These are phyloP conservation scores for Russula sp. DNA, from an alignment of 768 basidiomycete species.

Conservation along the genomic window DNA sequence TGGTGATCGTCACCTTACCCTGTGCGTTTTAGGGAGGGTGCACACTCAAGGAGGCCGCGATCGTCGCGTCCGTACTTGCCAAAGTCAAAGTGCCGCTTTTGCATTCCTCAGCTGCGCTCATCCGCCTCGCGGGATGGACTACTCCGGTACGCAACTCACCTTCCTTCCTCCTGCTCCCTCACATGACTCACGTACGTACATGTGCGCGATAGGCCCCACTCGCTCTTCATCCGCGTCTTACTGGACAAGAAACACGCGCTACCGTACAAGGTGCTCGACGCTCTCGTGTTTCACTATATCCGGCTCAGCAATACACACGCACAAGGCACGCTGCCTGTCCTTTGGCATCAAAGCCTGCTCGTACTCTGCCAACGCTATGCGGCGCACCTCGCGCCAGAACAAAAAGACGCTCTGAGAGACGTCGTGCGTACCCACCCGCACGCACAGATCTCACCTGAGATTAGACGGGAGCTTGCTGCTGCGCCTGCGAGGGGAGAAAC, in stretches of 20 bases:
- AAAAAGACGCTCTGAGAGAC: constrained; percentile 95
- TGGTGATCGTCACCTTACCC: neutral
- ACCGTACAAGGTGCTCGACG: constrained; percentile 97
- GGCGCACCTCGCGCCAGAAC: constrained; percentile 91
- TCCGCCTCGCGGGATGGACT: constrained; percentile 95
- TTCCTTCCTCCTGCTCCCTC: no score
- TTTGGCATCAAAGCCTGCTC: constrained; percentile 97
- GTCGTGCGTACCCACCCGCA: constrained; percentile 85
- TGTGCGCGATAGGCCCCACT: constrained; percentile 66
- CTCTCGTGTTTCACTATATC: constrained; percentile 97
- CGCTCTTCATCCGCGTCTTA: constrained; percentile 93
- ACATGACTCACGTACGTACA: neutral
- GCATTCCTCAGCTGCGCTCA: constrained; percentile 91
- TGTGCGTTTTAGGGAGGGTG: constrained; percentile 63
- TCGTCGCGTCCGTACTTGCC: constrained; percentile 86
- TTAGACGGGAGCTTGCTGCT: constrained; percentile 85
- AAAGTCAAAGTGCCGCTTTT: constrained; percentile 94
- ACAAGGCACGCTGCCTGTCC: constrained; percentile 84
- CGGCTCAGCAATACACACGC: constrained; percentile 91
- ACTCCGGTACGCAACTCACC: constrained; percentile 58
- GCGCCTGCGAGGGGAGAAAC: constrained; percentile 85
- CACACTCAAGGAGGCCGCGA: constrained; percentile 90
- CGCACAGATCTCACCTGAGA: constrained; percentile 82
- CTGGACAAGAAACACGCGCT: constrained; percentile 98
- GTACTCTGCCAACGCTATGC: constrained; percentile 95